Evolutionary conservation across 2,329 filamentous ascomycete species (phyloP), one percentile per base, ranked within the genome.

Genomic region (Phyllosticta citriasiana): DNA sequence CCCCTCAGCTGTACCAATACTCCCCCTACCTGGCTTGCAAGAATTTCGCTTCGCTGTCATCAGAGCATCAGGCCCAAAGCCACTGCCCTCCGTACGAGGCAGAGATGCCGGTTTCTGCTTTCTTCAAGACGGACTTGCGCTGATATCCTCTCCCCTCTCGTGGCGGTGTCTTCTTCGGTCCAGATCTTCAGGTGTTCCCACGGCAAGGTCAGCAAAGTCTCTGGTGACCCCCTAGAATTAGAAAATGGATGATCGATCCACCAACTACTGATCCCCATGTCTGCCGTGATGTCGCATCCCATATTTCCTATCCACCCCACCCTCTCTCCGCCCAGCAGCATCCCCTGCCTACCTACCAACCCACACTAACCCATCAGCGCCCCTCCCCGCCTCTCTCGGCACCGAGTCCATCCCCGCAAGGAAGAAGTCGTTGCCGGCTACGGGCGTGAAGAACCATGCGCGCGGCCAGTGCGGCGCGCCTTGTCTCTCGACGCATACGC

Each of bases 401-500:
- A 50, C 6, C 7, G 54, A 22, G 2, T 35, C 22, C 47, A 10
- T 5, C 59, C 59, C 57, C 6, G 54, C 59, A 12, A 61, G 19
- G 35, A 61, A 61, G 55, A n/a, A 57, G 54, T 27, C 53, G 33
- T 60, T 53, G 27, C 59, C 59, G 40, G 54, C 35, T 1, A 61
- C 59, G 19, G 57, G 59, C 47, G 57, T 55, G 4, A 61, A 33
- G 47, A 35, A 53, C 16, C 57, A 10, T 14, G 26, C 19, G 8
- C 16, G 33, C n/a, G 19, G 2, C 59, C 59, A 61, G n/a, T n/a
- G n/a, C n/a, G n/a, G n/a, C n/a, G 66, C 8, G 77, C 73, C n/a
- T 73, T 68, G 1, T 67, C 59, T 0, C 75, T 50, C 16, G 69
- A 69, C 63, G 74, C 72, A 56, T 71, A 77, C 0, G 76, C 77